Evolutionary conservation across 768 basidiomycete genomes (phyloP).

Genomic region (Boletus subparvulus): DNA sequence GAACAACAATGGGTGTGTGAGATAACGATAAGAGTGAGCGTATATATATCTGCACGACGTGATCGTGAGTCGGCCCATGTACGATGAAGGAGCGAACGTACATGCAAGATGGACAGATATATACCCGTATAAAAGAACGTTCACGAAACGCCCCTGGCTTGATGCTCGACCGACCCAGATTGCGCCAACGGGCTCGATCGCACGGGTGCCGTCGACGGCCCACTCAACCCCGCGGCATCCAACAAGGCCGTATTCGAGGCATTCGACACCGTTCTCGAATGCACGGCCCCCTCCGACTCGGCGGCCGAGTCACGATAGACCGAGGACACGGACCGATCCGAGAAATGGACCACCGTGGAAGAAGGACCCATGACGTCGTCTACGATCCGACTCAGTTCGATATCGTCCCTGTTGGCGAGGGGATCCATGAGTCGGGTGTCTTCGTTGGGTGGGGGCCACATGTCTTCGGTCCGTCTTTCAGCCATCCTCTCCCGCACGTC

Average conservation of each 20-base stretch:
- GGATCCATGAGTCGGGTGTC: slow-evolving; percentile 25
- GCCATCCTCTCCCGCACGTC: slow-evolving; percentile 5
- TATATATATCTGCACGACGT: no score
- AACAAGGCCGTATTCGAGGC: slow-evolving; percentile 23
- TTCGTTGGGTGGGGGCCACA: slow-evolving; percentile 43
- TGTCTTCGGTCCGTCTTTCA: slow-evolving; percentile 31
- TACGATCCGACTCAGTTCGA: slow-evolving; percentile 44
- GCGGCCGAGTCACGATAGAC: slow-evolving; percentile 4
- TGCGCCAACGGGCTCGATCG: slow-evolving; percentile 25
- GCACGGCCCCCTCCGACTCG: slow-evolving; percentile 3
- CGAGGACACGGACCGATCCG: slow-evolving; percentile 27
- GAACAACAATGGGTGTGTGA: no score
- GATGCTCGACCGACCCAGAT: no score
- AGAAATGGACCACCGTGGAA: slow-evolving; percentile 11
- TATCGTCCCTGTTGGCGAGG: slow-evolving; percentile 16
- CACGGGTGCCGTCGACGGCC: neutral
- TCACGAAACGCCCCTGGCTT: no score
- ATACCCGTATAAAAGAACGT: no score
- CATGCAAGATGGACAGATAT: no score
- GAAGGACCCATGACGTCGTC: slow-evolving; percentile 51
- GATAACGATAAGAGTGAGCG: no score
- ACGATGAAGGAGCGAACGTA: no score
- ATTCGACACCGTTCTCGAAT: slow-evolving; percentile 23
- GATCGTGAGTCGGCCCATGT: no score
- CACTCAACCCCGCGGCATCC: slow-evolving; percentile 24